A percentile compares a stretch with the other conserved stretches of the same genome.
Evolutionary conservation across 1,284 basidiomycete species (phyloP).

Genomic region (Trichosporon coremiiforme): DNA sequence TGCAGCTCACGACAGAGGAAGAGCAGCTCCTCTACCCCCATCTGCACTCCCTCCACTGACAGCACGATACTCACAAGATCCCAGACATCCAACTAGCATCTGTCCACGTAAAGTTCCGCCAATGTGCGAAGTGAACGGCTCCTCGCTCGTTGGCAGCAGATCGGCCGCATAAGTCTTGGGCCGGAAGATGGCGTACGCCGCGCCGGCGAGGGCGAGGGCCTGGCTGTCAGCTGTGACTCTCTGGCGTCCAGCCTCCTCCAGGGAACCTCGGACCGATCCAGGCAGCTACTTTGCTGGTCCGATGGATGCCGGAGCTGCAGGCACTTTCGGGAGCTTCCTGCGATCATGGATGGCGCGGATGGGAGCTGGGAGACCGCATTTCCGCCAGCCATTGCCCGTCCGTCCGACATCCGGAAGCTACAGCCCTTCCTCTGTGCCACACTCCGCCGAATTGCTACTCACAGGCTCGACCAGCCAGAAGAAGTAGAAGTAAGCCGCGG

Average conservation of each 20-base stretch:
- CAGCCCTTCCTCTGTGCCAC: too few relatives aligned
- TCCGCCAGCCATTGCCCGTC: too few relatives aligned
- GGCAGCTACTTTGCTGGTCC: too few relatives aligned
- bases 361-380: too few relatives aligned
- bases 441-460: conserved; percentile 19
- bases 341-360: not conserved
- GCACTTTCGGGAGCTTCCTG: not conserved
- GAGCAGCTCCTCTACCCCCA: too few relatives aligned
- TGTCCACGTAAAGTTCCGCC: conserved; percentile 45
- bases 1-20: too few relatives aligned
- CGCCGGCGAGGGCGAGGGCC: conserved; percentile 52
- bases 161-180: conserved; percentile 46
- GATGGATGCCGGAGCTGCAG: too few relatives aligned
- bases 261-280: too few relatives aligned
- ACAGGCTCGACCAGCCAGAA: conserved; percentile 49
- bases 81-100: conserved; percentile 52
- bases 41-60: too few relatives aligned
- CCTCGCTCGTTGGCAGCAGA: conserved; percentile 44
- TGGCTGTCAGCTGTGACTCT: conserved; percentile 24
- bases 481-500: conserved; percentile 44
- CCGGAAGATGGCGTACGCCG: conserved; percentile 49
- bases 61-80: conserved; percentile 49
- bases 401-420: too few relatives aligned
- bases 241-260: too few relatives aligned
- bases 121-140: conserved; percentile 35